phyloP scores from a whole-genome alignment of 1,139 yeast species.

The Candida mesenterica region DNA sequence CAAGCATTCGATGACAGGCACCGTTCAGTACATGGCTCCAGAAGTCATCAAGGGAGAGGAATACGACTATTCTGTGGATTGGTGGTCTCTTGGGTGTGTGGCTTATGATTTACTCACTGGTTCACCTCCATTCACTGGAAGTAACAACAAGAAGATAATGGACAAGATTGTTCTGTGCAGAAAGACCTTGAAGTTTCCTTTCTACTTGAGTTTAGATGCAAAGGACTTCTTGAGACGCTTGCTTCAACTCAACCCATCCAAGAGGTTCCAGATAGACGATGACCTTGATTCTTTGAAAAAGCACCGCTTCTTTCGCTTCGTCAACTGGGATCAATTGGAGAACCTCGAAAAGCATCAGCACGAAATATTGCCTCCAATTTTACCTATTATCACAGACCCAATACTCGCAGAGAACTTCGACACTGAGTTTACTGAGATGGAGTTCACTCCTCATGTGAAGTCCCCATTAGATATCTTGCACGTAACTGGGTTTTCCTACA shows the following conservation, averaged over 20 bases:
- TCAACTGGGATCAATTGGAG: slow-evolving; percentile 73
- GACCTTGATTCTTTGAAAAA: slow-evolving; percentile 53
- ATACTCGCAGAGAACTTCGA: slow-evolving; percentile 91
- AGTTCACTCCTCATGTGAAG: slow-evolving; percentile 39
- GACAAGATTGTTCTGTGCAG: slow-evolving; percentile 69
- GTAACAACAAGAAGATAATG: slow-evolving; percentile 74
- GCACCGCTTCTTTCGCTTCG: slow-evolving; percentile 76
- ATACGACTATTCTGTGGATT: slow-evolving; percentile 87
- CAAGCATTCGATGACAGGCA: slow-evolving; percentile 78
- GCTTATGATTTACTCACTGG: slow-evolving; percentile 87
- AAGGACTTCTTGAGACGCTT: slow-evolving; percentile 75
- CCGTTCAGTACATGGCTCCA: slow-evolving; percentile 97
- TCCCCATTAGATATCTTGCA: slow-evolving; percentile 32
- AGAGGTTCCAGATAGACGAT: slow-evolving; percentile 69
- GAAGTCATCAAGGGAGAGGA: slow-evolving; percentile 82
- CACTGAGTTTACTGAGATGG: slow-evolving; percentile 80
- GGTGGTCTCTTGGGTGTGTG: slow-evolving; percentile 97
- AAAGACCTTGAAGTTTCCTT: slow-evolving; percentile 74
- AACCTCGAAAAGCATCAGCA: slow-evolving; percentile 19
- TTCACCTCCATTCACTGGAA: slow-evolving; percentile 92
- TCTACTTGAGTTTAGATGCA: slow-evolving; percentile 78
- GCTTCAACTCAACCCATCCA: slow-evolving; percentile 69
- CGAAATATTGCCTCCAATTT: slow-evolving; percentile 68
- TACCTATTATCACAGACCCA: slow-evolving; percentile 83
- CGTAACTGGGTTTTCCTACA: slow-evolving; percentile 44